Conservation (phyloP, 495 filamentous ascomycete genomes). For the Xylaria longipes region DNA sequence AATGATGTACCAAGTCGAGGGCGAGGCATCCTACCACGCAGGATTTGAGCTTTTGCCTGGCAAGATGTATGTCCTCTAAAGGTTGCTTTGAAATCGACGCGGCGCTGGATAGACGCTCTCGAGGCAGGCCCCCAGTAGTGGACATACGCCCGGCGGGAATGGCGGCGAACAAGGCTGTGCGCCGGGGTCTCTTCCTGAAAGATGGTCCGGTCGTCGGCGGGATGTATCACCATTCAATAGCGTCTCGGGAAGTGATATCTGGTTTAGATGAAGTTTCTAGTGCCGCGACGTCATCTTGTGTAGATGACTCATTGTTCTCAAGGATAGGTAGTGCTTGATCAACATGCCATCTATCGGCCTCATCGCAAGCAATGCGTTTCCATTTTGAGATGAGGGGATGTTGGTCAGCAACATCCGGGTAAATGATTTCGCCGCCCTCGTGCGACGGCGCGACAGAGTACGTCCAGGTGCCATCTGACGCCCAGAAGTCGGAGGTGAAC, state of each 20-base stretch:
- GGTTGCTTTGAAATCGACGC: background rate
- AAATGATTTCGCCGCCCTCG: slow-evolving; percentile 44
- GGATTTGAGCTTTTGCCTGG: background rate
- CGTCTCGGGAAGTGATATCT: slow-evolving; percentile 11
- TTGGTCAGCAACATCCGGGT: slow-evolving; percentile 60
- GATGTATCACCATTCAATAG: slow-evolving; percentile 21
- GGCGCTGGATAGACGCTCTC: background rate
- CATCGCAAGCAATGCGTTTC: slow-evolving; percentile 49
- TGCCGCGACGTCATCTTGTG: background rate
- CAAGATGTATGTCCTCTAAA: background rate
- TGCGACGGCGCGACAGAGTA: slow-evolving; percentile 57
- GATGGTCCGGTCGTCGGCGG: background rate
- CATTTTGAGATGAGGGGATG: slow-evolving; percentile 68
- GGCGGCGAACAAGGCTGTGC: background rate
- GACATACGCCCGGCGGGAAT: background rate
- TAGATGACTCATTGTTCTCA: background rate
- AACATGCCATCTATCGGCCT: slow-evolving; percentile 48
- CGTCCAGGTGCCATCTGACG: slow-evolving; percentile 65
- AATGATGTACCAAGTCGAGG: background rate
- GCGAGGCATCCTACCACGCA: background rate
- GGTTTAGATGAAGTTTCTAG: background rate
- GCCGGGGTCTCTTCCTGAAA: background rate
- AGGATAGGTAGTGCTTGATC: slow-evolving; percentile 20
- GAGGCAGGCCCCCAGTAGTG: background rate
- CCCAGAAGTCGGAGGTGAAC: slow-evolving; percentile 68